Conservation (phyloP, 768 basidiomycete species). For the Suillus cothurnatus region DNA sequence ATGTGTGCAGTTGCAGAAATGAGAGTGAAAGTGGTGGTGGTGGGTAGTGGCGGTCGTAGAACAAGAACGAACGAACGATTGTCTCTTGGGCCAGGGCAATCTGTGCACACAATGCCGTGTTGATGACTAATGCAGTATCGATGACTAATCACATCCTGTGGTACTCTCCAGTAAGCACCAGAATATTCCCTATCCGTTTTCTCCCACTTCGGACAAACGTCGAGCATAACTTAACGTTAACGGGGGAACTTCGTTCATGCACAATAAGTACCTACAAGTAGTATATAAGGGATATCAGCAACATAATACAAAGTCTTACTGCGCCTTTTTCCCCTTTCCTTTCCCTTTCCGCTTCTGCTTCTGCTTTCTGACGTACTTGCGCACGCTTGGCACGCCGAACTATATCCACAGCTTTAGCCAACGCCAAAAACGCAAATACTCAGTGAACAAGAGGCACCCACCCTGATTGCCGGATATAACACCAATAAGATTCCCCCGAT, state of each 20-base stretch:
- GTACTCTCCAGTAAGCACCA: constrained; percentile 29
- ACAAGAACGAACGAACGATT: constrained; percentile 15
- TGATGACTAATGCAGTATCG: constrained; percentile 15
- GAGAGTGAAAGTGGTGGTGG: constrained; percentile 13
- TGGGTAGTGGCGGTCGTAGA: constrained; percentile 21
- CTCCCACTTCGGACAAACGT: not conserved
- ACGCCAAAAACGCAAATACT: not conserved
- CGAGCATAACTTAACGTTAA: not conserved
- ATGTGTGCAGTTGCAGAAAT: not conserved
- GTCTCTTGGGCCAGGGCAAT: constrained; percentile 12
- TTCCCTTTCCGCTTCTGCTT: constrained; percentile 32
- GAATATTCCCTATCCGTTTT: constrained; percentile 28
- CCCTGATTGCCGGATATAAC: constrained; percentile 70
- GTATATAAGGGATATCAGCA: not conserved
- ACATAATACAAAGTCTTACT: constrained; percentile 18
- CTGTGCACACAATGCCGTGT: constrained; percentile 6
- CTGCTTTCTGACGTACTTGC: constrained; percentile 50
- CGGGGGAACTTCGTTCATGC: not conserved
- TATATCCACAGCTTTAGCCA: constrained; percentile 31
- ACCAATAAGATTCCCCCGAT: constrained; percentile 59
- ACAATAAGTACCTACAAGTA: not conserved
- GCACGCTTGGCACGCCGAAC: constrained; percentile 66
- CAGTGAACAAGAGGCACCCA: constrained; percentile 35
- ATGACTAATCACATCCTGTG: constrained; percentile 25
- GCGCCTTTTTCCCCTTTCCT: constrained; percentile 31